Evolutionary conservation across 2,329 filamentous ascomycete species (phyloP), one percentile per base, ranked within the genome.

Genomic region (Corinectria fuckeliana): DNA sequence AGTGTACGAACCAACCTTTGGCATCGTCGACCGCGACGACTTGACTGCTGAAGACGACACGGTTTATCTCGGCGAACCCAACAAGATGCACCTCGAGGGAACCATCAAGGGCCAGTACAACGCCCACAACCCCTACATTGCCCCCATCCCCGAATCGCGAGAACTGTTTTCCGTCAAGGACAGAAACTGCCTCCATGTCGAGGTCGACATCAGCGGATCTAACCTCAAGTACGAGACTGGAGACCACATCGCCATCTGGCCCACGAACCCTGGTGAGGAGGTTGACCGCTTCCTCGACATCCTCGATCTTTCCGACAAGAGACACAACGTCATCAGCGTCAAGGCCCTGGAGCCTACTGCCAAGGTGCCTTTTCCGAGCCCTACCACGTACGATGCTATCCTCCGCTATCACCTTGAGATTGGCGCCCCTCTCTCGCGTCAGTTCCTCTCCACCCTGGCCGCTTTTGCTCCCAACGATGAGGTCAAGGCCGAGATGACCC

Each of bases 191-290:
- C 82, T 99, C 67, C 96, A 99, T 78, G 88, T 98, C 85, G 96
- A 99, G 77, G 88, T 99, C 65, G 92, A 96, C 74, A 87, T 99
- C 69, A 90, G 89, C 71, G 91, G 88, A 69, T 97, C 93, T 52
- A 96, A 96, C 75, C 82, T 99, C 63, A 88, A 85, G 42, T 99
- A 99, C 81, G 92, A 96, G 70, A 99, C 95, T 51, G 95, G 95
- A 75, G 96, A 99, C 74, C 96, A 99, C 77, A 91, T 99, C 72
- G 95, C 95, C 39, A 80, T 99, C 71, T 99, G 96, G 96, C 95
- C 96, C 34, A 97, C 92, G 50, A 99, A 99, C 76, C 84, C 95
- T 58, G 95, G 95, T 58, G 88, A 87, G 65, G 94, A 98, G 77
- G 94, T 97, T 44, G 92, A 98, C 71, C 88, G 92, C 53, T 93